phyloP scores from a whole-genome alignment of 2,329 filamentous ascomycete species.

The Coleophoma eucalyptorum region DNA sequence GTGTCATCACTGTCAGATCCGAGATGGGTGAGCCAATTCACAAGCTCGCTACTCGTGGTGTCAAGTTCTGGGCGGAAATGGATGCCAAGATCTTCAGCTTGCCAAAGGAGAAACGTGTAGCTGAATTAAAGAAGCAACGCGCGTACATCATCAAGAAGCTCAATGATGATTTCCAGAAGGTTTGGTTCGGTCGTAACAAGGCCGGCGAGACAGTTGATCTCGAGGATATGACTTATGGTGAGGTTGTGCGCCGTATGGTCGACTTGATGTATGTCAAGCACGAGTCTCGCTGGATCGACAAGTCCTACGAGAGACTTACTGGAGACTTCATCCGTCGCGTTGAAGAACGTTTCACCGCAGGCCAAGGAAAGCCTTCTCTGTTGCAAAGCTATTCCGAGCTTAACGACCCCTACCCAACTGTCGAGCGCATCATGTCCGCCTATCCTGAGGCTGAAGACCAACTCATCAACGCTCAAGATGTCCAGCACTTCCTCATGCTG shows the following conservation, averaged over 20 bases:
- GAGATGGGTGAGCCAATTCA: conserved; percentile 99
- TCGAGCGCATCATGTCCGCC: conserved; percentile 74
- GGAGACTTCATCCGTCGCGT: conserved; percentile 96
- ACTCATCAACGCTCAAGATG: conserved; percentile 96
- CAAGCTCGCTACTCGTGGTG: conserved; percentile 95
- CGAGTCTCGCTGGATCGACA: conserved; percentile 87
- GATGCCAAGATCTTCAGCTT: conserved; percentile 96
- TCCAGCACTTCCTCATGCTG: conserved; percentile 91
- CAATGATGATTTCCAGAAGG: conserved; percentile 95
- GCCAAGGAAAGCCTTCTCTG: conserved; percentile 67
- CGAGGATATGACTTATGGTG: conserved; percentile 93
- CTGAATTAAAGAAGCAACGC: conserved; percentile 83
- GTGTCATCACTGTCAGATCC: conserved; percentile 92
- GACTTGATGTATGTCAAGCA: conserved; percentile 91
- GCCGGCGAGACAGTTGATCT: conserved; percentile 78
- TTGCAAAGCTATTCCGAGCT: conserved; percentile 91
- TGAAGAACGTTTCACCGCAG: conserved; percentile 89
- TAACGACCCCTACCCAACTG: conserved; percentile 71
- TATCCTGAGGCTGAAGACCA: conserved; percentile 87
- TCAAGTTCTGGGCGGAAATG: conserved; percentile 98
- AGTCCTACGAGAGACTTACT: conserved; percentile 75
- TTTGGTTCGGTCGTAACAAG: conserved; percentile 90
- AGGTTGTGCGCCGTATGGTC: conserved; percentile 82
- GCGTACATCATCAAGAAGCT: conserved; percentile 93
- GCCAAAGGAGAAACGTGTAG: conserved; percentile 84